A percentile compares a stretch with the other conserved stretches of the same genome.
These are phyloP conservation scores for Liriodendron chinense DNA, from an alignment of 164 flowering plant species.

Conservation along the genomic window DNA sequence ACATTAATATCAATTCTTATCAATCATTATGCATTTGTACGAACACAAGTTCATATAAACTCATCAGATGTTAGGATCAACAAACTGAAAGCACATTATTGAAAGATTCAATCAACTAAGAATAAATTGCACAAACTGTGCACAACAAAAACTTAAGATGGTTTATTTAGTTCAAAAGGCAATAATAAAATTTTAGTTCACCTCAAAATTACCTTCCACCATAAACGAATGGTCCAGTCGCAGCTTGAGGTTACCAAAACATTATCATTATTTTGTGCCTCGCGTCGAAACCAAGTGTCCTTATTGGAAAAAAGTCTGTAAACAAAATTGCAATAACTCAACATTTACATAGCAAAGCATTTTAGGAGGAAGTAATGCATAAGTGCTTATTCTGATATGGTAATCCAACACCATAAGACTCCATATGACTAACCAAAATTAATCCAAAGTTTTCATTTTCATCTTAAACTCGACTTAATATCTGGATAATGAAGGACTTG, in stretches of 20 bases:
- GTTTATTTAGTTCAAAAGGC: too few species aligned
- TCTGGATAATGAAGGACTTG: neutral
- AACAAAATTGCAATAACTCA: conserved; percentile 1
- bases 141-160: too few species aligned
- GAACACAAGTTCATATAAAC: too few species aligned
- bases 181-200: too few species aligned
- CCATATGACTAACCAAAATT: too few species aligned
- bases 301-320: conserved; percentile 49
- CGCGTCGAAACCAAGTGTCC: conserved; percentile 43
- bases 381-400: neutral
- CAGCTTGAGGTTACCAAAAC: conserved; percentile 62
- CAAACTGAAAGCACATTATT: too few species aligned
- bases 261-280: conserved; percentile 30
- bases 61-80: too few species aligned
- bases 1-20: too few species aligned
- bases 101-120: too few species aligned
- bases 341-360: neutral
- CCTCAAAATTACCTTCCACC: conserved; percentile 63
- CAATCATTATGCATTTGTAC: too few species aligned
- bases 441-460: neutral
- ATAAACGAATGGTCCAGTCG: conserved; percentile 65
- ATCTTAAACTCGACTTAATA: neutral
- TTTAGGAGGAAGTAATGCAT: neutral
- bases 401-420: neutral
- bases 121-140: too few species aligned